Evolutionary conservation across 2,329 filamentous ascomycete species (phyloP).

Genomic region (Cryphonectria nitschkei): DNA sequence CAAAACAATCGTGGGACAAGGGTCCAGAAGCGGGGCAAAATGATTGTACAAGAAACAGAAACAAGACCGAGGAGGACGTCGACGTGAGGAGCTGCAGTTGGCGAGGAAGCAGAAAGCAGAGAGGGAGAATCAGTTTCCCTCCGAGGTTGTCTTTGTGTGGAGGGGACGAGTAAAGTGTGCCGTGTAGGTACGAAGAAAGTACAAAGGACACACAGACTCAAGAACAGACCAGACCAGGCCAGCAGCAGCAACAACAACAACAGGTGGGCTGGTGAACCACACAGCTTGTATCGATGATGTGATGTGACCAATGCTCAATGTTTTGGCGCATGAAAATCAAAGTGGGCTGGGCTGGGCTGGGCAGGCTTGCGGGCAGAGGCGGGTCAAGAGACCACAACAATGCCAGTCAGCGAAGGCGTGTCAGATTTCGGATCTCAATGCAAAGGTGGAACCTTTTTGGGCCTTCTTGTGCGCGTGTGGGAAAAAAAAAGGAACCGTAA

Average conservation of each 20-base stretch:
- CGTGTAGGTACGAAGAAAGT: not conserved
- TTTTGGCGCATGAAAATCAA: slow-evolving; percentile 22
- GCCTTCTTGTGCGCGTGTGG: not conserved
- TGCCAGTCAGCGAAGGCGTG: slow-evolving; percentile 16
- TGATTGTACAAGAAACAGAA: slow-evolving; percentile 28
- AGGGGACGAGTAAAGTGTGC: not conserved
- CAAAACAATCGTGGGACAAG: slow-evolving; percentile 11
- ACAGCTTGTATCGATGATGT: slow-evolving; percentile 21
- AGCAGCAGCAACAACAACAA: not conserved
- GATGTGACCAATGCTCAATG: slow-evolving; percentile 16
- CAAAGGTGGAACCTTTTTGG: slow-evolving; percentile 5
- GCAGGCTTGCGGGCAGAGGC: slow-evolving; percentile 1
- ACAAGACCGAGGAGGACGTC: not conserved
- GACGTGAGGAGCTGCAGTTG: slow-evolving; percentile 18
- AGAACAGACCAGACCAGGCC: not conserved
- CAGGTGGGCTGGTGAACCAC: slow-evolving; percentile 5
- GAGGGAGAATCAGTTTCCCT: not conserved
- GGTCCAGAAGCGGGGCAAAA: slow-evolving; percentile 17
- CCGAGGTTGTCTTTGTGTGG: not conserved
- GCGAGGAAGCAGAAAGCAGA: not conserved
- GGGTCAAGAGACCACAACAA: slow-evolving; percentile 12
- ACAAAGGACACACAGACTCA: not conserved
- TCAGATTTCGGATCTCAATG: slow-evolving; percentile 29
- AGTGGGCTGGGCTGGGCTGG: slow-evolving; percentile 18
- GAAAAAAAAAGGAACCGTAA: not conserved